Base-by-base conservation (phyloP, 352 stramenopile species). In the Blastocystis sp. region DNA sequence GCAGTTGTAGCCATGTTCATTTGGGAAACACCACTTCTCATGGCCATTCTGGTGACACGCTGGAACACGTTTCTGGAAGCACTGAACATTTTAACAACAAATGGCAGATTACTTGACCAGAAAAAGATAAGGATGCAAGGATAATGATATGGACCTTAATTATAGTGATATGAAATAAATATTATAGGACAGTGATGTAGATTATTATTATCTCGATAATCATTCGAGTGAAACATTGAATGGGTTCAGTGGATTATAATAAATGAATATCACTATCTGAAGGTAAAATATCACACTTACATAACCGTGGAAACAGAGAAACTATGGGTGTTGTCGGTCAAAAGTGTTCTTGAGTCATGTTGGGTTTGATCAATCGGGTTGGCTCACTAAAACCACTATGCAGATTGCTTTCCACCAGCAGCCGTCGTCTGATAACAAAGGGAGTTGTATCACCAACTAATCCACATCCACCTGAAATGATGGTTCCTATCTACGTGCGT, bases 381-480 rank as follows among this genome's bases (percentile, higher is more conserved):
- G 9, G 40, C 9, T 9, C 13, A 3, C 2, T 62, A 13, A 62
- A n/a, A 13, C 19, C 56, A n/a, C 6, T 48, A 35, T 48, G 4
- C 17, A 19, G 66, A 53, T 54, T 30, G 17, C 44, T 78, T 48
- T 54, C 66, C 27, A 35, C 66, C 5, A 7, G 11, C 15, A 53
- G 37, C 13, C 27, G 66, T 22, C 73, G 53, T 51, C 24, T 84
- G 27, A 58, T 58, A 5, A 84, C 73, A 35, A 84, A 84, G 73
- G 73, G 73, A 84, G 24, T 69, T 19, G 53, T 84, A 44, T 84
- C 73, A 9, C 73, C 73, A 9, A 84, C 30, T 19, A 84, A 84
- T 44, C 37, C 73, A 92, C 54, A 92, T 90, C 92, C 90, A 42
- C 53, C 27, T 30, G 48, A 35, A 13, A 84, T 89, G 3, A 64